Evolutionary conservation across 2,329 filamentous ascomycete species (phyloP), one percentile per base, ranked within the genome.

Genomic region (Claviceps maximensis): DNA sequence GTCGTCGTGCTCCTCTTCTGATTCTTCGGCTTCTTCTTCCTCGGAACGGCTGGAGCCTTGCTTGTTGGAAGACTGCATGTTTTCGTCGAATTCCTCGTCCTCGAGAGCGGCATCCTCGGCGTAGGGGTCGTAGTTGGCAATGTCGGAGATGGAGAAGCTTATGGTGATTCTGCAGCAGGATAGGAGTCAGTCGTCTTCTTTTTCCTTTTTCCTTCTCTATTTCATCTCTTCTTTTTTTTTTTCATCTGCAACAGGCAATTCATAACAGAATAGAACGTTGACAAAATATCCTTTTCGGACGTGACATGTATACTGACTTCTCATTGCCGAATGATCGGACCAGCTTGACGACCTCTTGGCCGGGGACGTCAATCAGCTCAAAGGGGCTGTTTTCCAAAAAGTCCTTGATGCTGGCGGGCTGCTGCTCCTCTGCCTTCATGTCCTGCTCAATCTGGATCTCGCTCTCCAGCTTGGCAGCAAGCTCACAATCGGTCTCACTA

Each of bases 371-470:
- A 63, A 87, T 76, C 56, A 93, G 78, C 77, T 91, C 77, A 70
- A 89, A 98, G 42, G 84, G 79, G 65, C 84, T 84, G 73, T 88
- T 91, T 65, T 91, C 83, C 48, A 96, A 72, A 71, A 94, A 96
- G 68, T 93, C 87, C 72, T 89, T 84, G 69, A 96, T 80, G 67
- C 84, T 87, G 58, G 82, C 77, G 42, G 89, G 85, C 59, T 86
- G 72, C 58, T 86, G 79, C 63, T 87, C 81, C 56, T 80, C 76
- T 59, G 84, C 77, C 71, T 85, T 84, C 71, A 89, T 83, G 65
- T 90, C 84, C 63, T 82, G 80, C 78, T 97, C 93, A 65, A 95
- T 83, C 68, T 82, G 74, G 59, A 94, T 76, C 74, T 95, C 90
- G 65, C 82, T 84, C 59, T 87, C 81, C 49, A 98, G 80, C 79